These are phyloP conservation scores for Lasiodiplodia sp. DNA, from an alignment of 2,329 filamentous ascomycete genomes.

Conservation along the genomic window DNA sequence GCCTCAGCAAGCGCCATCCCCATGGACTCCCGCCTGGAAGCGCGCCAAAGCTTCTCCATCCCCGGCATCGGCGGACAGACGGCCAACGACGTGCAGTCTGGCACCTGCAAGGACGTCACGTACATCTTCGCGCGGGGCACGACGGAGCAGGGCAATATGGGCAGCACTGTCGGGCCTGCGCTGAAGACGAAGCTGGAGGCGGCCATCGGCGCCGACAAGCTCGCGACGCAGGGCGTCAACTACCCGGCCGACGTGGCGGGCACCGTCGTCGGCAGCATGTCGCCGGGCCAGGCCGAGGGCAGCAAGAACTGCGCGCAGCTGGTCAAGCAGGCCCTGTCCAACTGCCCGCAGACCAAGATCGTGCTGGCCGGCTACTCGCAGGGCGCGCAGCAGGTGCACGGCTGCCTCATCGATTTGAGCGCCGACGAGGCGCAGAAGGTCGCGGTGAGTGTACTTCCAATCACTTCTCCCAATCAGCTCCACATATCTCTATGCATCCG, in stretches of 20 bases:
- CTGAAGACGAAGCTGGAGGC: constrained; percentile 56
- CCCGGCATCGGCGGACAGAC: constrained; percentile 32
- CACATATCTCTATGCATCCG: not conserved
- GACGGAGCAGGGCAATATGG: constrained; percentile 61
- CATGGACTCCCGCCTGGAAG: not conserved
- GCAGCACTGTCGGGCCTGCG: constrained; percentile 58
- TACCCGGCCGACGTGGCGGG: constrained; percentile 52
- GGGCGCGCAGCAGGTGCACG: constrained; percentile 44
- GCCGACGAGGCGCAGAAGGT: not conserved
- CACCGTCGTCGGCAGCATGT: constrained; percentile 36
- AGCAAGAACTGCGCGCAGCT: constrained; percentile 48
- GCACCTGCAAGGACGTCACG: constrained; percentile 55
- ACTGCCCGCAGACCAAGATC: constrained; percentile 56
- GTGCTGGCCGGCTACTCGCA: constrained; percentile 56
- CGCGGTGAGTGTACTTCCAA: not conserved
- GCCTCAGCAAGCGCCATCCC: not conserved
- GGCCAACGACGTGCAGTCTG: constrained; percentile 39
- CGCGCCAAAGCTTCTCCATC: constrained; percentile 9
- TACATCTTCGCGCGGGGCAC: constrained; percentile 65
- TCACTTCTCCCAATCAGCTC: not conserved
- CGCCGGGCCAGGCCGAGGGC: constrained; percentile 54
- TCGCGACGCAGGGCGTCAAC: constrained; percentile 63
- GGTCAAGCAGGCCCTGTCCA: constrained; percentile 48
- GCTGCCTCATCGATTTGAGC: constrained; percentile 11
- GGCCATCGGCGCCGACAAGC: constrained; percentile 48